These are phyloP conservation scores for Skeletonema grethae DNA, from an alignment of 108 stramenopile species.

Conservation along the genomic window DNA sequence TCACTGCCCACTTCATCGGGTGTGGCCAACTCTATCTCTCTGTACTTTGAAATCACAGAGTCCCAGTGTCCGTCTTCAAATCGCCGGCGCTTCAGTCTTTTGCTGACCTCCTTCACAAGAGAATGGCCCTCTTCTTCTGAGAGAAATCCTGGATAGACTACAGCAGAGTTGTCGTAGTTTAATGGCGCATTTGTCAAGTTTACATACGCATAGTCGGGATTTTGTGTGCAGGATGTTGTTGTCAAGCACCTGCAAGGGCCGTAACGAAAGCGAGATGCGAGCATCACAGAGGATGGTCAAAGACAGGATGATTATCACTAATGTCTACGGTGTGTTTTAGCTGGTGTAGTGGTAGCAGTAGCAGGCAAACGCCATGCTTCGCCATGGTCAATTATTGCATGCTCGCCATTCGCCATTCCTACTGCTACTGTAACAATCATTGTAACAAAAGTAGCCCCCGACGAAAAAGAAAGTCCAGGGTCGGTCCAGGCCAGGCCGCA, in stretches of 20 bases:
- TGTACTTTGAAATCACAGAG: conserved; percentile 81
- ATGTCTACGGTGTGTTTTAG: too few relatives aligned
- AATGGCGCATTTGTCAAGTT: conserved; percentile 25
- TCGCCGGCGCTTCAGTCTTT: conserved; percentile 49
- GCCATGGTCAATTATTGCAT: too few relatives aligned
- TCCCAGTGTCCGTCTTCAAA: conserved; percentile 91
- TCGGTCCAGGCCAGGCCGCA: too few relatives aligned
- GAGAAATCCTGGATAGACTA: conserved; percentile 55
- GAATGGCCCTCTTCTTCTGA: conserved; percentile 48
- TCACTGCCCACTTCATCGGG: conserved; percentile 24
- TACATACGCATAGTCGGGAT: not conserved
- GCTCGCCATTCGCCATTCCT: too few relatives aligned
- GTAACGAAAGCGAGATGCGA: not conserved
- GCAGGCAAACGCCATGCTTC: too few relatives aligned
- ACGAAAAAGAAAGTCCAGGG: too few relatives aligned
- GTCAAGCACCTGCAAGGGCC: not conserved
- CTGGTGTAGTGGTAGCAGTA: too few relatives aligned
- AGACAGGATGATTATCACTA: too few relatives aligned
- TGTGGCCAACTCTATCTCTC: conserved; percentile 74
- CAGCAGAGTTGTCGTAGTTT: conserved; percentile 36
- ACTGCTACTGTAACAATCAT: too few relatives aligned
- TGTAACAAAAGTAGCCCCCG: too few relatives aligned
- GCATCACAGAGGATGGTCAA: too few relatives aligned
- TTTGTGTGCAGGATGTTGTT: not conserved
- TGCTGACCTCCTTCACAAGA: conserved; percentile 42